These are phyloP conservation scores for Ganoderma lingzhi DNA, from an alignment of 1,284 basidiomycete genomes.

Conservation along the genomic window DNA sequence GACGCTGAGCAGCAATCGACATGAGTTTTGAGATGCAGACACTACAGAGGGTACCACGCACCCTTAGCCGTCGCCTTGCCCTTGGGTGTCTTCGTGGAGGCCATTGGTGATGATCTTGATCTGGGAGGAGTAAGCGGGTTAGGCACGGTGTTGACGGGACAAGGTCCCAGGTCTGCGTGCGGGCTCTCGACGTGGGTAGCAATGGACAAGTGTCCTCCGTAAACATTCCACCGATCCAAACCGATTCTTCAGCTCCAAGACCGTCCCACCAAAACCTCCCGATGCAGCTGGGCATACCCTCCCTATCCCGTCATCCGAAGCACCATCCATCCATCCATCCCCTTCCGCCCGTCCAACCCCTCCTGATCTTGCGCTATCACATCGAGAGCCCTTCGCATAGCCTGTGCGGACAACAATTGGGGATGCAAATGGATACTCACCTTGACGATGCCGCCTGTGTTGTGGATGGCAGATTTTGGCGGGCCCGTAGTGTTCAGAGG, in stretches of 20 bases:
- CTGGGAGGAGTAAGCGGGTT: conserved; percentile 12
- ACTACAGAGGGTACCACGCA: conserved; percentile 41
- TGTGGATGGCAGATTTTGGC: conserved; percentile 32
- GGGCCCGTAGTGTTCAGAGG: conserved; percentile 21
- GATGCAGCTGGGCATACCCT: conserved; percentile 11
- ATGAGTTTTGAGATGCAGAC: conserved; percentile 8
- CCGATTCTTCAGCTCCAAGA: not conserved
- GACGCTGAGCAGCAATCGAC: conserved; percentile 24
- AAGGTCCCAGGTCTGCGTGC: not conserved
- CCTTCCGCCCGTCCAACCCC: conserved; percentile 14
- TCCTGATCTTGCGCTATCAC: conserved; percentile 14
- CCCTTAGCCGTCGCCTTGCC: conserved; percentile 64
- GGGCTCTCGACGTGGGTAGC: not conserved
- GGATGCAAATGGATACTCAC: conserved; percentile 28
- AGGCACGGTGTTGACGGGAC: not conserved
- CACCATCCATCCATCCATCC: conserved; percentile 31
- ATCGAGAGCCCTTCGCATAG: conserved; percentile 23
- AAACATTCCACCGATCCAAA: not conserved
- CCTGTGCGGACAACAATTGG: conserved; percentile 23
- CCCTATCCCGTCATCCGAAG: conserved; percentile 29
- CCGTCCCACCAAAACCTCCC: not conserved
- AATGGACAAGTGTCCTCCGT: too few relatives aligned
- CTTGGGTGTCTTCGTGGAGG: conserved; percentile 70
- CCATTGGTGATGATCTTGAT: conserved; percentile 51
- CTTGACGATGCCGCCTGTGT: conserved; percentile 35